These are phyloP conservation scores for Lactifluus subvellereus DNA, from an alignment of 768 basidiomycete genomes.

Conservation along the genomic window DNA sequence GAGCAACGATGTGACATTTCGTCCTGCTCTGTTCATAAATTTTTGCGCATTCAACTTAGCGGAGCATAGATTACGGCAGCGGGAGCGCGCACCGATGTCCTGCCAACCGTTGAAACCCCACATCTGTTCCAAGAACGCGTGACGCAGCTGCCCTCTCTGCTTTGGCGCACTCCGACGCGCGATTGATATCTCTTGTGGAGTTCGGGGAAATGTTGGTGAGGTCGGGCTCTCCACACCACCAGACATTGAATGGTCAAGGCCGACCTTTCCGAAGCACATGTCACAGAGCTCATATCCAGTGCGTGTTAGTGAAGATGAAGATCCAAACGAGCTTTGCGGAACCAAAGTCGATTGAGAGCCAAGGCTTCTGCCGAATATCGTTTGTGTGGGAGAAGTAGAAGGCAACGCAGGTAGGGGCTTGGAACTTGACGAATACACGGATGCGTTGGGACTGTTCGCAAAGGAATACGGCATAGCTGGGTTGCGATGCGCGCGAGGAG, in stretches of 20 bases:
- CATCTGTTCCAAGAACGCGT: conserved; percentile 80
- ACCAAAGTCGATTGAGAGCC: conserved; percentile 21
- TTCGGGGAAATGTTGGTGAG: conserved; percentile 32
- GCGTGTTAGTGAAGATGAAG: conserved; percentile 9
- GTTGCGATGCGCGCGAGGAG: conserved; percentile 17
- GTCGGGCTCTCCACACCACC: conserved; percentile 38
- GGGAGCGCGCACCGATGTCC: conserved; percentile 65
- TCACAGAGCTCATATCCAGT: conserved; percentile 84
- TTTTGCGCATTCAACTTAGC: not conserved
- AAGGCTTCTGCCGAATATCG: not conserved
- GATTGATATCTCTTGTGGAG: conserved; percentile 44
- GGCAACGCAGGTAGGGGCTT: conserved; percentile 47
- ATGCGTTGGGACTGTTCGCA: not conserved
- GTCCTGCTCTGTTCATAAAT: conserved; percentile 54
- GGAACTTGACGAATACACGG: conserved; percentile 24
- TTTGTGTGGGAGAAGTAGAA: conserved; percentile 17
- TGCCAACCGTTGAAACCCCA: conserved; percentile 85
- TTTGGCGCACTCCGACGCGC: conserved; percentile 62
- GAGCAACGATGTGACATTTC: conserved; percentile 68
- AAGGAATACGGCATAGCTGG: not conserved
- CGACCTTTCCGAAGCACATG: conserved; percentile 69
- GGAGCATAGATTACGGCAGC: conserved; percentile 3
- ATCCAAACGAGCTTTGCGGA: conserved; percentile 23
- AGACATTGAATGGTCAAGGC: conserved; percentile 69
- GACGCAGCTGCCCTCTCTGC: conserved; percentile 69